Conservation (phyloP, 1,284 basidiomycete species). For the Rhodofomes roseus region DNA sequence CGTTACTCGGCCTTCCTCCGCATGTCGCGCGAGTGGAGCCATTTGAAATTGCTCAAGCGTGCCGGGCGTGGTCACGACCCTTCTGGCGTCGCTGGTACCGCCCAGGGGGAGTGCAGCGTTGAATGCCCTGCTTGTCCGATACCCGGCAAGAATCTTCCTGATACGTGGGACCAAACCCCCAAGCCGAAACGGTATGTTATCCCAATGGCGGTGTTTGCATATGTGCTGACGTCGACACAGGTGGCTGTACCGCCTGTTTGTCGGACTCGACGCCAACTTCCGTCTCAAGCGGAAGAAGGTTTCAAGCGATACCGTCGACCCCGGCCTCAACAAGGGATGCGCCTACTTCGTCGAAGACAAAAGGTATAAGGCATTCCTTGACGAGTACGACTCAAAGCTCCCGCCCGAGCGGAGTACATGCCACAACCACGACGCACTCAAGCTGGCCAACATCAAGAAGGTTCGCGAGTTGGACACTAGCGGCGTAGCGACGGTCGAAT, state of each 20-base stretch:
- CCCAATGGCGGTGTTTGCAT: too few species aligned
- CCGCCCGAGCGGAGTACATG: slow-evolving; percentile 1
- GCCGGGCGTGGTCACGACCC: slow-evolving; percentile 17
- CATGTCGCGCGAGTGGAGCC: slow-evolving; percentile 15
- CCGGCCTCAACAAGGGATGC: slow-evolving; percentile 20
- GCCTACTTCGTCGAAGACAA: slow-evolving; percentile 26
- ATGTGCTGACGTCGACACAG: slow-evolving; percentile 11
- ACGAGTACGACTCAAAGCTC: not conserved
- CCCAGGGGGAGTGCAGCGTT: slow-evolving; percentile 10
- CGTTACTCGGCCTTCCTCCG: slow-evolving; percentile 16
- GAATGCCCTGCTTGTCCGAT: too few species aligned
- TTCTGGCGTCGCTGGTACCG: slow-evolving; percentile 11
- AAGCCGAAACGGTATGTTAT: too few species aligned
- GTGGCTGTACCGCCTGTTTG: slow-evolving; percentile 20
- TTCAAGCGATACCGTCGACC: slow-evolving; percentile 18
- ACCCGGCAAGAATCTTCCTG: too few species aligned
- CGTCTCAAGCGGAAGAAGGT: slow-evolving; percentile 21
- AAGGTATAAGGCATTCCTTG: slow-evolving; percentile 12
- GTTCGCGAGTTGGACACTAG: not conserved
- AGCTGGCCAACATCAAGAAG: slow-evolving; percentile 6
- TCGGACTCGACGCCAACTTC: slow-evolving; percentile 29
- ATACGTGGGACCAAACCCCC: too few species aligned
- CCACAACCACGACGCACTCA: slow-evolving; percentile 12
- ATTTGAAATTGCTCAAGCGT: slow-evolving; percentile 18
- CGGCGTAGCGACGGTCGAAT: slow-evolving; percentile 6